phyloP scores from a whole-genome alignment of 345 rosid species.

The Murraya koenigii region DNA sequence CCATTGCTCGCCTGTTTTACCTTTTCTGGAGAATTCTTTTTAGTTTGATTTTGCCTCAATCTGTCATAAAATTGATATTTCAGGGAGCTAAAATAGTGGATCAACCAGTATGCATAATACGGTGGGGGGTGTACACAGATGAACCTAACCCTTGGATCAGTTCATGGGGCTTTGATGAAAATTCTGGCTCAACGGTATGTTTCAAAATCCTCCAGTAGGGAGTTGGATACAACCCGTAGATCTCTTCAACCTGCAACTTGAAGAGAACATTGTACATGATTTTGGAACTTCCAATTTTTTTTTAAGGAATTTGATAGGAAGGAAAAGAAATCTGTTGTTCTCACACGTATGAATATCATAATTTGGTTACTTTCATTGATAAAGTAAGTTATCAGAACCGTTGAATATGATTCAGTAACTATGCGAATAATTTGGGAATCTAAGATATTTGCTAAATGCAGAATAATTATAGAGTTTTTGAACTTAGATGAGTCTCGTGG shows the following conservation, averaged over 20 bases:
- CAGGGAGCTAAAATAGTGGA: slow-evolving; percentile 87
- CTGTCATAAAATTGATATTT: slow-evolving; percentile 21
- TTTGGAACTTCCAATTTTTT: not conserved
- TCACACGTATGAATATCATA: not conserved
- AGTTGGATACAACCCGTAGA: not conserved
- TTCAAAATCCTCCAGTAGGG: not conserved
- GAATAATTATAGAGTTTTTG: not conserved
- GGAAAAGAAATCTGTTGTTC: not conserved
- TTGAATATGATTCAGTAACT: not conserved
- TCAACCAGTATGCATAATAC: slow-evolving; percentile 62
- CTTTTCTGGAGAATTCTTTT: not conserved
- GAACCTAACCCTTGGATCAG: slow-evolving; percentile 53
- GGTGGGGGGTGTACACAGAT: slow-evolving; percentile 51
- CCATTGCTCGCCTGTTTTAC: not conserved
- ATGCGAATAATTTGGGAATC: not conserved
- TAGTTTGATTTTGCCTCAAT: not conserved
- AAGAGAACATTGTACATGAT: not conserved
- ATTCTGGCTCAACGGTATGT: slow-evolving; percentile 34
- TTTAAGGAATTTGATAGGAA: not conserved
- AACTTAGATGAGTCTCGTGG: not conserved
- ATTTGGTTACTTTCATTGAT: not conserved
- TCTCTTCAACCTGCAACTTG: not conserved
- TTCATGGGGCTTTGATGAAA: slow-evolving; percentile 36
- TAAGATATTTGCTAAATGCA: not conserved
- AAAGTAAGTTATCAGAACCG: not conserved